Base-by-base conservation (phyloP, 345 rosid genomes). In the Punica granatum region DNA sequence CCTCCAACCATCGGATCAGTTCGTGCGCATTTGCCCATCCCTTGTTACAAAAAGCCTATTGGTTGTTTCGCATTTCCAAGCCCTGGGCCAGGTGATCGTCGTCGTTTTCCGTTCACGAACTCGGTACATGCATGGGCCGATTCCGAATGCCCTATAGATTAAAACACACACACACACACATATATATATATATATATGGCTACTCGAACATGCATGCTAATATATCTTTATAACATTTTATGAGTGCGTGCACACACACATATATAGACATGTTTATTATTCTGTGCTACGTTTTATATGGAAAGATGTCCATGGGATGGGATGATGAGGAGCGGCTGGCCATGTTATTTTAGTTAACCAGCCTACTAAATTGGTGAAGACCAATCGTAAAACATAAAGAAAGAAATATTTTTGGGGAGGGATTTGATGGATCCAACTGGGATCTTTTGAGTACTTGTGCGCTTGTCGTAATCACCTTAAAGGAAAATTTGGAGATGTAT, bases 381-480 rank as follows among this genome's bases (percentile, higher is more conserved):
- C 41, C 6, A 51, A 51, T 9, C 23, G 30, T 23, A 51, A 7
- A 51, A n/a, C 9, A 3, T 4, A 25, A 51, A 51, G 30, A 51
- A 51, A 51, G 13, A 1, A 10, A 23, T 9, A 18, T 8, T 6
- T 51, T n/a, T 51, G 59, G 59, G 59, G 2, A 23, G 8, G 59
- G 59, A 23, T 51, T 51, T 51, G 59, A 51, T 51, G 59, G 59
- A 51, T 51, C 59, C 59, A n/a, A n/a, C 59, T 51, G 28, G 5
- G 59, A 25, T n/a, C 30, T 9, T 21, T 4, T 37, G 41, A 37
- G 59, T n/a, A 51, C 59, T 51, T 23, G 30, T 51, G 59, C n/a
- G n/a, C 59, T 51, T 51, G 59, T 51, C 30, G 10, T 51, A n/a
- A 51, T 51, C 59, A 51, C 59, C 25, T 25, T 25, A 51, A 51